A percentile compares a stretch with the other conserved stretches of the same genome.
These are phyloP conservation scores for Phytophthora chlamydospora DNA, from an alignment of 352 stramenopile genomes.

Conservation along the genomic window DNA sequence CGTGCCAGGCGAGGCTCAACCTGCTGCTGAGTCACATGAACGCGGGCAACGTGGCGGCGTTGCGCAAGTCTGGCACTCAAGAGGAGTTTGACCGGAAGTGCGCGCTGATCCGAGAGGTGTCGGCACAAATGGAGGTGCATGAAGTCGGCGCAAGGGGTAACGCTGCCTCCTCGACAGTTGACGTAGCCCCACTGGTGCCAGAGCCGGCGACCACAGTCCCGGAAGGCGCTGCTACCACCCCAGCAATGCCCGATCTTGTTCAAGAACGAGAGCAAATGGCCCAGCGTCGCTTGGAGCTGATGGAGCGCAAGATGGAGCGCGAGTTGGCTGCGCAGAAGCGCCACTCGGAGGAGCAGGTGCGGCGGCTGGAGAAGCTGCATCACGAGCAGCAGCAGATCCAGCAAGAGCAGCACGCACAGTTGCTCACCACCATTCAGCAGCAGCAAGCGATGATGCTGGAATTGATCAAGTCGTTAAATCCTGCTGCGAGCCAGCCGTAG, in stretches of 20 bases:
- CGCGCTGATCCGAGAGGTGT: conserved; percentile 24
- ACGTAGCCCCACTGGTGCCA: background rate
- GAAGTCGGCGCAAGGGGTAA: background rate
- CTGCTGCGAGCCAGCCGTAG: background rate
- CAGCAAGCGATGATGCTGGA: conserved; percentile 39
- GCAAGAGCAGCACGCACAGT: conserved; percentile 30
- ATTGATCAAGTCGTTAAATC: conserved; percentile 28
- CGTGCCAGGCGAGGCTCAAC: conserved; percentile 29
- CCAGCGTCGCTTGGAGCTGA: conserved; percentile 28
- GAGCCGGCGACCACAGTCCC: background rate
- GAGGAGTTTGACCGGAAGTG: conserved; percentile 32
- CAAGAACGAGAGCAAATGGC: conserved; percentile 19
- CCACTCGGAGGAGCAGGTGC: conserved; percentile 36
- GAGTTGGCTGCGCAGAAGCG: conserved; percentile 34
- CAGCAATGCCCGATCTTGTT: background rate
- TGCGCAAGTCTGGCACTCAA: conserved; percentile 34
- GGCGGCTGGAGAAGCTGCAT: conserved; percentile 27
- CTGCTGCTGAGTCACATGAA: conserved; percentile 32
- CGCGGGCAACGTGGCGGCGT: conserved; percentile 22
- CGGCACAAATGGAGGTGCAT: conserved; percentile 6
- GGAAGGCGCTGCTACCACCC: background rate
- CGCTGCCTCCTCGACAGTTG: background rate
- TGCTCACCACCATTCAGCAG: conserved; percentile 35
- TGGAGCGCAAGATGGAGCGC: conserved; percentile 36
- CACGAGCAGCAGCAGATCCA: conserved; percentile 29